Conservation (phyloP, 139 green algal genomes). For the Astrephomene gubernaculifera region DNA sequence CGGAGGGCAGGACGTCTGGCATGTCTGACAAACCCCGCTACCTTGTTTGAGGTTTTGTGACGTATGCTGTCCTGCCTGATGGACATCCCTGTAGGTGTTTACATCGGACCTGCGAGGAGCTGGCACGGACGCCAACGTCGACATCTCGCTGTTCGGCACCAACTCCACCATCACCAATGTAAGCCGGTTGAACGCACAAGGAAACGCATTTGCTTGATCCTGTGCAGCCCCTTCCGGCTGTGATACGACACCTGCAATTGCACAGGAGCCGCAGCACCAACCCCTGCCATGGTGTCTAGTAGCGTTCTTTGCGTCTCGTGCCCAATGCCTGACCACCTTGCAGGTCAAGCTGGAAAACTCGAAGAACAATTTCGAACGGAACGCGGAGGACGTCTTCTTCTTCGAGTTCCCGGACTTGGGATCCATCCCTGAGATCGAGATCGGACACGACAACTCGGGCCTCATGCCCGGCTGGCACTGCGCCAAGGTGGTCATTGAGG, state of each 20-base stretch:
- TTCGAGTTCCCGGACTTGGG: conserved; percentile 58
- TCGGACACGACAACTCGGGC: conserved; percentile 70
- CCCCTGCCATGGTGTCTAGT: no score
- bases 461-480: conserved; percentile 57
- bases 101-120: conserved; percentile 61
- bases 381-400: conserved; percentile 63
- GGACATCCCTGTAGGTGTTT: conserved; percentile 60
- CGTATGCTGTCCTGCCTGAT: no score
- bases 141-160: conserved; percentile 52
- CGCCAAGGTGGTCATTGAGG: conserved; percentile 56
- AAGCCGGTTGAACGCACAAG: no score
- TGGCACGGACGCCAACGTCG: conserved; percentile 69
- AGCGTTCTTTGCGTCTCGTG: background rate
- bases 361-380: conserved; percentile 65
- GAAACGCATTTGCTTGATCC: no score
- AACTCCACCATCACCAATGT: conserved; percentile 19
- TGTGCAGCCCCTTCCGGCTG: no score
- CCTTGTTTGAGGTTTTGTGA: background rate
- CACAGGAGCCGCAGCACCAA: no score
- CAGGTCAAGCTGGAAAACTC: conserved; percentile 54
- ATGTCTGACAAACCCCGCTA: no score
- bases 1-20: no score
- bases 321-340: background rate
- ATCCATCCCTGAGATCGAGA: conserved; percentile 60
- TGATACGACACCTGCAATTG: no score